These are phyloP conservation scores for Podaxis sp. DNA, from an alignment of 768 basidiomycete genomes.

Conservation along the genomic window DNA sequence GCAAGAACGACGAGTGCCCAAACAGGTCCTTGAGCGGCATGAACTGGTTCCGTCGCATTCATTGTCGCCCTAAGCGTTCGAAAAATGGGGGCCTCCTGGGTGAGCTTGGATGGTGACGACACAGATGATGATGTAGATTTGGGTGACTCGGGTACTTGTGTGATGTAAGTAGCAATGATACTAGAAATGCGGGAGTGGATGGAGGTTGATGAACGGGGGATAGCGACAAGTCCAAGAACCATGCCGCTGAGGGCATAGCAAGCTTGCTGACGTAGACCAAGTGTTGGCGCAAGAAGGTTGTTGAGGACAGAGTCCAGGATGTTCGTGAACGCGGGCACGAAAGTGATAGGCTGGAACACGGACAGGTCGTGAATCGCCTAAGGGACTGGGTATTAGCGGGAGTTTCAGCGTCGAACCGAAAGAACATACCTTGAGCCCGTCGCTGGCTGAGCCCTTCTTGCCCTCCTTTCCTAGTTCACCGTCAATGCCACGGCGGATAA, in stretches of 20 bases:
- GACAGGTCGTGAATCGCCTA: constrained; percentile 76
- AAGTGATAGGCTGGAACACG: constrained; percentile 59
- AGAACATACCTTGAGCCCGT: constrained; percentile 68
- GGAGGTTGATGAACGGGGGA: constrained; percentile 39
- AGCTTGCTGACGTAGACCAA: constrained; percentile 68
- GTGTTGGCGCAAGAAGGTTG: constrained; percentile 62
- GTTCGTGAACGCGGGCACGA: constrained; percentile 62
- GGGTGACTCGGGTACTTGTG: constrained; percentile 31
- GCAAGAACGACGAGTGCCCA: constrained; percentile 75
- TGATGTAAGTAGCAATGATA: constrained; percentile 48
- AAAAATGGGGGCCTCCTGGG: constrained; percentile 50
- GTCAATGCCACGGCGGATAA: constrained; percentile 73
- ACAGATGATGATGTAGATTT: constrained; percentile 23
- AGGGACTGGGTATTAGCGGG: constrained; percentile 1
- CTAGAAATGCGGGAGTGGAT: constrained; percentile 56
- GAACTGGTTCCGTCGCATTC: constrained; percentile 48
- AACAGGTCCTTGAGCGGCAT: constrained; percentile 73
- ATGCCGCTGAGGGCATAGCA: constrained; percentile 76
- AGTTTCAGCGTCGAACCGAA: constrained; percentile 10
- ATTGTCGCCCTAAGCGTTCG: constrained; percentile 70
- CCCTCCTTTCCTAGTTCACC: constrained; percentile 88
- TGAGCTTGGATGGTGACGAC: constrained; percentile 30
- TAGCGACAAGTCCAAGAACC: constrained; percentile 48
- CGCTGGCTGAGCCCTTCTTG: constrained; percentile 79
- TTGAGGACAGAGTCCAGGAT: constrained; percentile 60